A percentile compares a stretch with the other conserved stretches of the same genome.
phyloP scores from a whole-genome alignment of 2,329 filamentous ascomycete genomes.

The Didymellaceae sp. region DNA sequence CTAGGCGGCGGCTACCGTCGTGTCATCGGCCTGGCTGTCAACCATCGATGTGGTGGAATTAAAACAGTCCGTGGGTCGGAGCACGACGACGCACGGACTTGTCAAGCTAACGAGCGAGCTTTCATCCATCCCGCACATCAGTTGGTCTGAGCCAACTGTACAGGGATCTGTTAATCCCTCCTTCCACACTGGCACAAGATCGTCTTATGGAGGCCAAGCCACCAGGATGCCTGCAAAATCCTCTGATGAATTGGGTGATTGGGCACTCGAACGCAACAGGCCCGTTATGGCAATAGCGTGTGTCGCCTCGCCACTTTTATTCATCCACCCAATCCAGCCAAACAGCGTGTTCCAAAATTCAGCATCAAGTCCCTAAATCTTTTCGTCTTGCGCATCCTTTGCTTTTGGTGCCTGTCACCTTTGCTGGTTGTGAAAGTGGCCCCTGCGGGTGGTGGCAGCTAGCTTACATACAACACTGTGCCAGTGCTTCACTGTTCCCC shows the following conservation, averaged over 20 bases:
- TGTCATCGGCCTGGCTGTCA: slow-evolving; percentile 22
- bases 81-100: slow-evolving; percentile 30
- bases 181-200: slow-evolving; percentile 44
- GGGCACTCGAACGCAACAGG: slow-evolving; percentile 33
- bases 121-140: slow-evolving; percentile 51
- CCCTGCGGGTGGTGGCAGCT: slow-evolving; percentile 19
- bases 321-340: slow-evolving; percentile 44
- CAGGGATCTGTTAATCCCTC: slow-evolving; percentile 34
- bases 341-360: slow-evolving; percentile 42
- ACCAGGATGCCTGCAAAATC: slow-evolving; percentile 41
- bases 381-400: slow-evolving; percentile 38
- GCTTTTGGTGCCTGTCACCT: slow-evolving; percentile 40
- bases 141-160: slow-evolving; percentile 41
- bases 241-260: slow-evolving; percentile 34
- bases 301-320: slow-evolving; percentile 49
- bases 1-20: slow-evolving; percentile 36
- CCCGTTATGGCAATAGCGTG: slow-evolving; percentile 41
- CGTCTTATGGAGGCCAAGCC: slow-evolving; percentile 39
- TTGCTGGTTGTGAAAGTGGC: slow-evolving; percentile 27
- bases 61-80: slow-evolving; percentile 25
- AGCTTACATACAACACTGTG: slow-evolving; percentile 36
- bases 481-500: slow-evolving; percentile 34
- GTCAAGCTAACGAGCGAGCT: slow-evolving; percentile 21
- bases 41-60: slow-evolving; percentile 20
- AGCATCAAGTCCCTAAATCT: slow-evolving; percentile 40